phyloP scores from a whole-genome alignment of 192 early-diverging fungal genomes.

The Podila horticola region DNA sequence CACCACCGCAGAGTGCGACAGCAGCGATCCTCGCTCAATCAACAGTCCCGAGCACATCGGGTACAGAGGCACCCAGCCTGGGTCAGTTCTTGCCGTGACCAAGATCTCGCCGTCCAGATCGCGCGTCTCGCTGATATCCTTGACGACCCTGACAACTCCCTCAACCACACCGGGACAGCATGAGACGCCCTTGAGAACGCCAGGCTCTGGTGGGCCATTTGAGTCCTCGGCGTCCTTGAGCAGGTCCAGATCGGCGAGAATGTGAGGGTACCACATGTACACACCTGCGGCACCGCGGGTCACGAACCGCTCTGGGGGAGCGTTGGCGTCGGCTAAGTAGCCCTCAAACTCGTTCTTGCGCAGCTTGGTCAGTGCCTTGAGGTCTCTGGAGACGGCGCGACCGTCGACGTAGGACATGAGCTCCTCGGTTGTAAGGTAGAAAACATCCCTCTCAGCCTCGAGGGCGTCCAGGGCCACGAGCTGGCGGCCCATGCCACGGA shows the following conservation, averaged over 20 bases:
- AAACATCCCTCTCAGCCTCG: conserved; percentile 38
- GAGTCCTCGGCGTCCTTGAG: conserved; percentile 50
- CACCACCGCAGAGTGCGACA: conserved; percentile 55
- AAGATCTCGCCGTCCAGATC: conserved; percentile 48
- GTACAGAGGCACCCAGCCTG: conserved; percentile 56
- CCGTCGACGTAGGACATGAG: conserved; percentile 47
- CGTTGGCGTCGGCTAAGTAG: conserved; percentile 36
- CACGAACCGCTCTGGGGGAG: conserved; percentile 44
- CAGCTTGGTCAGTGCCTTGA: conserved; percentile 41
- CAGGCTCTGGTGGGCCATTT: conserved; percentile 45
- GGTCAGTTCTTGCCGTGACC: conserved; percentile 51
- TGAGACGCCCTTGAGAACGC: conserved; percentile 46
- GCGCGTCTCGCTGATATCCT: conserved; percentile 43
- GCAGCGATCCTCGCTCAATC: conserved; percentile 51
- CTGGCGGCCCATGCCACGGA: conserved; percentile 46
- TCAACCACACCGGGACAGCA: conserved; percentile 52
- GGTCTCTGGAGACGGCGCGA: conserved; percentile 44
- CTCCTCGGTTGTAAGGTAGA: conserved; percentile 40
- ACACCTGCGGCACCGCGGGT: conserved; percentile 47
- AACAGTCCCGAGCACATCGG: conserved; percentile 53
- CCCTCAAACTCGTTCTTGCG: conserved; percentile 40
- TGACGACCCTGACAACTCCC: conserved; percentile 45
- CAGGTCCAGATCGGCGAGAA: conserved; percentile 43
- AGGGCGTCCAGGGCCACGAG: conserved; percentile 32
- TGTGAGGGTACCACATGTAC: conserved; percentile 52